These are phyloP conservation scores for Cryptococcus sp. DNA, from an alignment of 1,284 basidiomycete genomes.

Conservation along the genomic window DNA sequence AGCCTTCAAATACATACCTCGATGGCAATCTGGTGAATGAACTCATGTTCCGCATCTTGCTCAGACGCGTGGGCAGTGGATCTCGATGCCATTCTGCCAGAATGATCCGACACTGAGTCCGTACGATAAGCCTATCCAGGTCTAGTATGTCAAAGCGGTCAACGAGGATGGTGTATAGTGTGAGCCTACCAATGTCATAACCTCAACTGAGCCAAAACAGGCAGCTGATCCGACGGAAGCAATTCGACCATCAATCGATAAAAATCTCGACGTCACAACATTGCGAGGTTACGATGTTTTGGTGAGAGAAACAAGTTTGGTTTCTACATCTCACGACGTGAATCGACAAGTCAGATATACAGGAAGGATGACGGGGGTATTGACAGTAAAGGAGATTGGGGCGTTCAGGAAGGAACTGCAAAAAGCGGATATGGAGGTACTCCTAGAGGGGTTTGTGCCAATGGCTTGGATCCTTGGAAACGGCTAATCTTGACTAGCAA, in stretches of 20 bases:
- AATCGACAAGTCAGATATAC: no score
- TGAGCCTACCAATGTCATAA: no score
- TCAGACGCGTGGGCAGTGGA: conserved; percentile 5
- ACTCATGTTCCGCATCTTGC: conserved; percentile 49
- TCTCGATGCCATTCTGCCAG: conserved; percentile 15
- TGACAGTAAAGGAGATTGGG: not conserved
- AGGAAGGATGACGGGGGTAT: not conserved
- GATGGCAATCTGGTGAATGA: conserved; percentile 71
- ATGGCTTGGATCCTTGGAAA: not conserved
- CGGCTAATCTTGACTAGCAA: conserved; percentile 1
- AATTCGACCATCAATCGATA: not conserved
- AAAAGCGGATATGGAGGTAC: conserved; percentile 12
- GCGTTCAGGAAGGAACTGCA: conserved; percentile 18
- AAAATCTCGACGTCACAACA: conserved; percentile 6
- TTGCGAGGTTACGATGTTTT: not conserved
- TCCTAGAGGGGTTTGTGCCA: conserved; percentile 16
- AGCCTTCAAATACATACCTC: conserved; percentile 26
- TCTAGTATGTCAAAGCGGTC: no score
- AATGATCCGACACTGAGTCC: no score
- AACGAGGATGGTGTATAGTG: no score
- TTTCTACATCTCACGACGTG: no score
- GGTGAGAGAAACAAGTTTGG: not conserved
- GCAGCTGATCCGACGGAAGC: not conserved
- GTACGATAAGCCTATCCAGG: no score
- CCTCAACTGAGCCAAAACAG: not conserved